Evolutionary conservation across 202 grass and related monocot species (phyloP).

Genomic region (Brachypodium distachyon): DNA sequence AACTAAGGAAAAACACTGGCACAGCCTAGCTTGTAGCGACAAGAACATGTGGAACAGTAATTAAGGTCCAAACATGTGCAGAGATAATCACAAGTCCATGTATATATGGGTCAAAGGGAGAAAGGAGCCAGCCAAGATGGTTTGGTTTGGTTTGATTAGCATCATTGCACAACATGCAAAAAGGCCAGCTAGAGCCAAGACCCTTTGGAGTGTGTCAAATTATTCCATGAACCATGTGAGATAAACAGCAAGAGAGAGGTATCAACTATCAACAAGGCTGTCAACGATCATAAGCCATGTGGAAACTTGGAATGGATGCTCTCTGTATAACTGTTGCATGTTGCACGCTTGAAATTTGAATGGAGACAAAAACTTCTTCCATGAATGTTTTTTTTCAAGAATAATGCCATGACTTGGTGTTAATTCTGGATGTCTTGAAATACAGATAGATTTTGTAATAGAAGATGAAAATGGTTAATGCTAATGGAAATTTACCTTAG

Average conservation of each 20-base stretch:
- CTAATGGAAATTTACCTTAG: constrained; percentile 55
- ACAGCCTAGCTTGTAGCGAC: neutral
- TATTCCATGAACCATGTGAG: constrained; percentile 21
- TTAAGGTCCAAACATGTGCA: constrained; percentile 34
- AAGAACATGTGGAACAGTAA: constrained; percentile 14
- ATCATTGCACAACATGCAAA: constrained; percentile 31
- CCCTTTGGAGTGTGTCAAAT: neutral
- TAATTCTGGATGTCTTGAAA: neutral
- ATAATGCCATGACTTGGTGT: neutral
- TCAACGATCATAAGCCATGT: constrained; percentile 6
- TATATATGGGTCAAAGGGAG: constrained; percentile 18
- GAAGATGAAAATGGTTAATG: neutral
- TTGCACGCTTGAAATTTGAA: neutral
- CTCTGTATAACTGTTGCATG: neutral
- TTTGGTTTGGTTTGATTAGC: too few species aligned
- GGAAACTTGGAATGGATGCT: constrained; percentile 6
- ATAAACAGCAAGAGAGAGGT: neutral
- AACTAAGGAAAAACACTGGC: neutral
- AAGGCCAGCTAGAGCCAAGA: constrained; percentile 28
- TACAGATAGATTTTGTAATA: neutral
- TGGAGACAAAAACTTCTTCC: neutral
- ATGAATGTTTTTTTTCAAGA: neutral
- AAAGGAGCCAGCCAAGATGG: constrained; percentile 9
- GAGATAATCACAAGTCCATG: constrained; percentile 14
- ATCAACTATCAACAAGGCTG: constrained; percentile 6